Evolutionary conservation across 306 rosid species (phyloP).

Genomic region (Prunus dulcis): DNA sequence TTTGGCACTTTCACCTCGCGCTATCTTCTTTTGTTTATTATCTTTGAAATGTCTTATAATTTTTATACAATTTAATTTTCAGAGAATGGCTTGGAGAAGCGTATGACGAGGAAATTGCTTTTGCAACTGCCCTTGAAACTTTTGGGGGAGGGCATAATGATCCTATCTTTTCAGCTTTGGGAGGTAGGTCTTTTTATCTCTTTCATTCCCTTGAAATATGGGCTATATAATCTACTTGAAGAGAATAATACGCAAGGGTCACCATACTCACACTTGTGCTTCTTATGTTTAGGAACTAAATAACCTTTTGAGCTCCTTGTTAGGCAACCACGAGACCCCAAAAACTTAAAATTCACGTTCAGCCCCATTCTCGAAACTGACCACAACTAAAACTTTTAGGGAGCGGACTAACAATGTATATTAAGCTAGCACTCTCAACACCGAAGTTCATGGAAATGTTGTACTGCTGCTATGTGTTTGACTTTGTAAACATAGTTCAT

Average conservation of each 20-base stretch:
- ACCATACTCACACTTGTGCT: not conserved
- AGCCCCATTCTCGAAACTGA: no score
- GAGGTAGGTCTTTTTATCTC: constrained; percentile 44
- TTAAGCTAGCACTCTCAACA: not conserved
- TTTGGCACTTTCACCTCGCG: not conserved
- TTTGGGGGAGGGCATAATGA: constrained; percentile 94
- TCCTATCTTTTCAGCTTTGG: constrained; percentile 86
- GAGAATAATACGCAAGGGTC: not conserved
- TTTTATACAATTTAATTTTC: constrained; percentile 25
- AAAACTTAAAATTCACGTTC: not conserved
- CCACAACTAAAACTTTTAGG: not conserved
- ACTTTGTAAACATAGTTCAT: not conserved
- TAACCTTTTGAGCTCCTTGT: not conserved
- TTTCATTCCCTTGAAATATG: constrained; percentile 2
- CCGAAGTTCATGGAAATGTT: constrained; percentile 19
- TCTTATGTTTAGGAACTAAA: not conserved
- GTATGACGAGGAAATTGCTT: constrained; percentile 93
- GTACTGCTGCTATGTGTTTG: not conserved
- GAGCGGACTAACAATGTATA: not conserved
- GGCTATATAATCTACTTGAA: constrained; percentile 7
- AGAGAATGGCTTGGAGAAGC: constrained; percentile 98
- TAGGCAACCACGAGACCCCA: not conserved
- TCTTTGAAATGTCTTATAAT: constrained; percentile 19
- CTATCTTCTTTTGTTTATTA: not conserved
- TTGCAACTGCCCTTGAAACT: constrained; percentile 84